Conservation (phyloP, 352 stramenopile species). For the Lagenidium giganteum region DNA sequence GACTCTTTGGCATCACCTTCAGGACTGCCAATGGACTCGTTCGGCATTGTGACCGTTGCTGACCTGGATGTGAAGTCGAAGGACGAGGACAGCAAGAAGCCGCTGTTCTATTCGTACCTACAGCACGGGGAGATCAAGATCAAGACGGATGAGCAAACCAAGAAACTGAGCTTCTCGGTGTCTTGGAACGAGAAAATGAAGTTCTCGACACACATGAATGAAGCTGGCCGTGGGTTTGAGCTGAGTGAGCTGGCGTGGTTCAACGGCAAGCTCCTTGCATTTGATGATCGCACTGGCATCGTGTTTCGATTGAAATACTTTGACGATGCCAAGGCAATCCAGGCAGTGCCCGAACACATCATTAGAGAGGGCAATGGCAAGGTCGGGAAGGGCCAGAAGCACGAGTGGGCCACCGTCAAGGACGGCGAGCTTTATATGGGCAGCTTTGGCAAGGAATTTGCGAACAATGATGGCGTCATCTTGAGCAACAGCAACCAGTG, state of each 20-base stretch:
- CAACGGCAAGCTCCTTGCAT: conserved; percentile 84
- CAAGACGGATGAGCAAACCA: conserved; percentile 19
- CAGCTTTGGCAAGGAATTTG: conserved; percentile 92
- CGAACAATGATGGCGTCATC: conserved; percentile 82
- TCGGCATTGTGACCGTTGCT: conserved; percentile 86
- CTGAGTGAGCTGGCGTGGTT: conserved; percentile 89
- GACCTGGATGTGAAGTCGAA: conserved; percentile 92
- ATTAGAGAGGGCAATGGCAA: conserved; percentile 95
- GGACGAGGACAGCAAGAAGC: conserved; percentile 81
- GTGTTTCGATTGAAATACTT: conserved; percentile 94
- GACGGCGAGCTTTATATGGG: conserved; percentile 95
- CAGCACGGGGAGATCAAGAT: conserved; percentile 83
- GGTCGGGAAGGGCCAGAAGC: conserved; percentile 97
- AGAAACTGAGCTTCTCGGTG: conserved; percentile 58
- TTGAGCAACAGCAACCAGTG: conserved; percentile 95
- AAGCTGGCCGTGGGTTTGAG: conserved; percentile 93
- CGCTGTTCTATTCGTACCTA: conserved; percentile 84
- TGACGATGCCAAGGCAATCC: conserved; percentile 43
- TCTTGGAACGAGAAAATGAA: conserved; percentile 47
- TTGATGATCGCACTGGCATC: conserved; percentile 96
- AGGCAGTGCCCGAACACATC: conserved; percentile 92
- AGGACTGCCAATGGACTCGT: too few relatives aligned
- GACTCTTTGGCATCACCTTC: too few relatives aligned
- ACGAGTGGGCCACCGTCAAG: conserved; percentile 98
- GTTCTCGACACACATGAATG: conserved; percentile 81